Conservation (phyloP, 1,139 yeast genomes). For the Debaryomyces robertsiae region DNA sequence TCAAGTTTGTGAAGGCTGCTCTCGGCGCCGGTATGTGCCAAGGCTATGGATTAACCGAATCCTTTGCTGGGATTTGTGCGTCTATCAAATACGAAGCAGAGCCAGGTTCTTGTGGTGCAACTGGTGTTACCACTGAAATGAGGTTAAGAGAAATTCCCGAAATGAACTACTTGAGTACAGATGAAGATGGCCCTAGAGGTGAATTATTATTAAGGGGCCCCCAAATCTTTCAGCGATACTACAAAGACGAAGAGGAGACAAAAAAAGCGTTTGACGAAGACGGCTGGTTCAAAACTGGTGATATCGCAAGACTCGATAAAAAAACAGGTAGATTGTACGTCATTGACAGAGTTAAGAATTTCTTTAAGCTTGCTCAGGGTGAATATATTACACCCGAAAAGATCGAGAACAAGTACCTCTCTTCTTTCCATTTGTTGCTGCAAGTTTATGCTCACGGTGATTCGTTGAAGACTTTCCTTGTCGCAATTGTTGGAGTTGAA, state of each 20-base stretch:
- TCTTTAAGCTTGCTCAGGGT: conserved; percentile 48
- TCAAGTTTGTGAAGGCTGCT: conserved; percentile 43
- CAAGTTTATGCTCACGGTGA: conserved; percentile 60
- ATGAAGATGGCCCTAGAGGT: conserved; percentile 43
- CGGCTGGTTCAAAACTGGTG: conserved; percentile 51
- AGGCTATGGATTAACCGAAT: conserved; percentile 52
- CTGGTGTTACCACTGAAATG: conserved; percentile 37
- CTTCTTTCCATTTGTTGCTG: conserved; percentile 32
- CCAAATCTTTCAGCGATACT: conserved; percentile 41
- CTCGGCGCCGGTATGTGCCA: conserved; percentile 42
- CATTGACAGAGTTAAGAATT: conserved; percentile 47
- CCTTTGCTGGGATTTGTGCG: conserved; percentile 43
- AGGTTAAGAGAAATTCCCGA: conserved; percentile 41
- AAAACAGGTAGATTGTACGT: conserved; percentile 32
- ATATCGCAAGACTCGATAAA: conserved; percentile 35
- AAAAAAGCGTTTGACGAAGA: conserved; percentile 53
- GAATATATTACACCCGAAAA: conserved; percentile 48
- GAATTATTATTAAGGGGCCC: conserved; percentile 44
- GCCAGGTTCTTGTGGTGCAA: conserved; percentile 47
- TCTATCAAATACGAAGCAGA: conserved; percentile 34
- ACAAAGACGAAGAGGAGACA: conserved; percentile 43
- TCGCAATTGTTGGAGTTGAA: conserved; percentile 64
- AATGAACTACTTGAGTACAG: conserved; percentile 36
- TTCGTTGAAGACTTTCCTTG: conserved; percentile 58
- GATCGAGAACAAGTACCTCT: conserved; percentile 41